Conservation (phyloP, 2,329 filamentous ascomycete species). For the Ophiostoma australiae region DNA sequence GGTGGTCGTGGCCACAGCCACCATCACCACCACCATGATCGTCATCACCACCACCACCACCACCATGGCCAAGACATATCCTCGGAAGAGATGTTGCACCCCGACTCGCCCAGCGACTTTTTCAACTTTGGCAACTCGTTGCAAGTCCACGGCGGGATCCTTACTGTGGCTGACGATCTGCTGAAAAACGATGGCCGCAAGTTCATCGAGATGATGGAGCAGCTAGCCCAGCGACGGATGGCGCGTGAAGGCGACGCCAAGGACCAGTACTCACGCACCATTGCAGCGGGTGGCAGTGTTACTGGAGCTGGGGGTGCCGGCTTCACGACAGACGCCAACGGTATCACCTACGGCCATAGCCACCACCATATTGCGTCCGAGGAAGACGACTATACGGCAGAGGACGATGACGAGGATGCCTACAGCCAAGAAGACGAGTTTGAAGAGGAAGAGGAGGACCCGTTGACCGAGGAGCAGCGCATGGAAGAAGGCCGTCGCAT, state of each 20-base stretch:
- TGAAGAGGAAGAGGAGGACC: conserved; percentile 88
- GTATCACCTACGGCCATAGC: conserved; percentile 56
- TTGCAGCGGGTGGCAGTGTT: not conserved
- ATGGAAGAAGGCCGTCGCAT: conserved; percentile 98
- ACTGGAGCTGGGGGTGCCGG: not conserved
- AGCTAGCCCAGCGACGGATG: conserved; percentile 95
- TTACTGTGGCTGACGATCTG: conserved; percentile 96
- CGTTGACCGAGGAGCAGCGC: conserved; percentile 95
- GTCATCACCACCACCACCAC: conserved; percentile 57
- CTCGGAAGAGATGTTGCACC: conserved; percentile 50
- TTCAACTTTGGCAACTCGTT: conserved; percentile 97
- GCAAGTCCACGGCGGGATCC: conserved; percentile 93
- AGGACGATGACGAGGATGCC: conserved; percentile 54
- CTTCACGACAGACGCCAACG: conserved; percentile 11
- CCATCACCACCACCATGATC: conserved; percentile 47
- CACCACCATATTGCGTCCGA: conserved; percentile 61
- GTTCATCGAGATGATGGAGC: conserved; percentile 99
- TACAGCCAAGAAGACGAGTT: conserved; percentile 63
- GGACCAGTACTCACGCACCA: conserved; percentile 52
- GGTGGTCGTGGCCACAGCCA: conserved; percentile 47
- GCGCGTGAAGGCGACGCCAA: conserved; percentile 88
- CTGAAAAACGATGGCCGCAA: conserved; percentile 98
- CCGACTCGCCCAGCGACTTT: conserved; percentile 73
- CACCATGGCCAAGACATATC: conserved; percentile 63
- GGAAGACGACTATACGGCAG: conserved; percentile 44